Evolutionary conservation across 176 grass and related monocot genomes (phyloP), one percentile per base, ranked within the genome.

Genomic region (Carex scoparia): DNA sequence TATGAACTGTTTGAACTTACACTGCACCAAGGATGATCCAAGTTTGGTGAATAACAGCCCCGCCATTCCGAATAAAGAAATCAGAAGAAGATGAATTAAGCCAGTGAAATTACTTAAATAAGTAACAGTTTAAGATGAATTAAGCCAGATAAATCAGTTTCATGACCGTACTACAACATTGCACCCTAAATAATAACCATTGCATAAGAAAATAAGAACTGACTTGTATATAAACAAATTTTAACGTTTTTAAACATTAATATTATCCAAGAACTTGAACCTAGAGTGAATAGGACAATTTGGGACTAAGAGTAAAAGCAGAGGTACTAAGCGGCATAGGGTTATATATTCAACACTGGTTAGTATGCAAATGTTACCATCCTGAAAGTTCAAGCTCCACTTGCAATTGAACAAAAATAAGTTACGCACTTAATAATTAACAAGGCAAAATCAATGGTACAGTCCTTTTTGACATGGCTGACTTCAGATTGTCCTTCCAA

Each of bases 1-100:
- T 33, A 27, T 0, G 62, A 83, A 18, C 15, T 79, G 27, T 57
- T 77, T 35, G 53, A 69, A 83, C 81, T 83, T 83, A 83, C 81
- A 83, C 81, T 83, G 81, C 63, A 83, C 23, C 12, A 11, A 10
- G 69, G 65, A 83, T 69, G 46, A 83, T 69, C 81, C 81, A 83
- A 69, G 81, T 65, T 69, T 38, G 69, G 49, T 55, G 11, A 83
- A 69, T 67, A 53, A 32, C 63, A 65, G 42, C 61, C 69, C 19
- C 23, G 4, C 61, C 46, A 49, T 64, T 67, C 59, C 42, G 0
- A 68, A 83, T 83, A 65, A 14, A 56, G 11, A 69, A 65, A 83
- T 49, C 51, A 56, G 49, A 69, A 32, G 64, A 83, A 53, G 3
- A 54, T 51, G 61, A 83, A 83, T 31, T 69, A 18, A 83, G 28